Percentiles rank a stretch among this genome's conserved stretches.
These are phyloP conservation scores for Verticillium albo-atrum DNA, from an alignment of 2,329 filamentous ascomycete species.

Conservation along the genomic window DNA sequence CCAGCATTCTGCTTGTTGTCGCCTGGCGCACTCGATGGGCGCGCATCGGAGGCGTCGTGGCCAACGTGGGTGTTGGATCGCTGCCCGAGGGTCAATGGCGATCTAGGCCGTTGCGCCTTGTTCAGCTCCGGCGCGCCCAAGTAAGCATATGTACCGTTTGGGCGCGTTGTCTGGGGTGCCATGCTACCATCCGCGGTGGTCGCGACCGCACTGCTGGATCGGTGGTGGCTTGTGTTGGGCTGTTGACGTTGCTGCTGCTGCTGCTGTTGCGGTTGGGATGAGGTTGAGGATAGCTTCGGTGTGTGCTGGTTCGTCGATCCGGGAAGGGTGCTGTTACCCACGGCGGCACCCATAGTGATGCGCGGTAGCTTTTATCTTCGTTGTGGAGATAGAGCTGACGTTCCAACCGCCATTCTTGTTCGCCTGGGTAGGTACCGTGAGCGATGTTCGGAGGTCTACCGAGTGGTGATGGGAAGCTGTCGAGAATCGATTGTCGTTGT, in stretches of 20 bases:
- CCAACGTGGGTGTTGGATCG: slow-evolving; percentile 12
- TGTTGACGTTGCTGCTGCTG: neutral
- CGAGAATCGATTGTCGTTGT: neutral
- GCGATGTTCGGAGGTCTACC: neutral
- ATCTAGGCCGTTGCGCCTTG: neutral
- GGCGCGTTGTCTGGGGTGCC: neutral
- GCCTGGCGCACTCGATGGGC: slow-evolving; percentile 42
- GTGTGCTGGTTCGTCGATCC: neutral
- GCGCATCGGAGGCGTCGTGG: slow-evolving; percentile 20
- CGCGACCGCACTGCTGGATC: neutral
- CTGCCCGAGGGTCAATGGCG: slow-evolving; percentile 3
- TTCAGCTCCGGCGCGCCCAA: neutral
- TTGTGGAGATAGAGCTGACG: neutral
- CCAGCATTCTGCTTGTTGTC: slow-evolving; percentile 26
- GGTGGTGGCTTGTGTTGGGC: neutral
- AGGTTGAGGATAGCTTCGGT: neutral
- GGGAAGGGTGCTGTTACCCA: neutral
- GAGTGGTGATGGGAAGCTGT: neutral
- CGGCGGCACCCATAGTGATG: neutral
- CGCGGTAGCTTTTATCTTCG: neutral
- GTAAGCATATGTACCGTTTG: neutral
- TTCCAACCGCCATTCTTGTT: neutral
- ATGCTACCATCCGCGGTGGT: neutral
- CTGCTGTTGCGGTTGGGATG: neutral
- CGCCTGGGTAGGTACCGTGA: neutral